Percentiles rank a stretch among this genome's conserved stretches.
Conservation (phyloP, 176 grass and related monocot species). For the Neostapfia colusana region DNA sequence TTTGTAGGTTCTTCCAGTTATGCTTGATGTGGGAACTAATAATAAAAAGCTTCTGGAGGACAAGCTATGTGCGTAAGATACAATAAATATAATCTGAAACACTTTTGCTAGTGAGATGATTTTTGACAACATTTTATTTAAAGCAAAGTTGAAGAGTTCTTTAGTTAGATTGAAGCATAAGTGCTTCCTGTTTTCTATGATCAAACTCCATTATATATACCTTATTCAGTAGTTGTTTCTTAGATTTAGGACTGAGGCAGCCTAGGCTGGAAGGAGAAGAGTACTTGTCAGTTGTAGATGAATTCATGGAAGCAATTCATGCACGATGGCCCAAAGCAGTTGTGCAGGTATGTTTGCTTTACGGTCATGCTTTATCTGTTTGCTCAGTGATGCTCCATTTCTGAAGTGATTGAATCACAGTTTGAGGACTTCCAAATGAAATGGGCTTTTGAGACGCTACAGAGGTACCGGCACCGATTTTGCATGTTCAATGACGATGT, state of each 20-base stretch:
- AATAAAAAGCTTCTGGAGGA: constrained; percentile 90
- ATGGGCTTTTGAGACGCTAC: constrained; percentile 98
- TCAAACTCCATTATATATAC: constrained; percentile 9
- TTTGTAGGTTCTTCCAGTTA: constrained; percentile 85
- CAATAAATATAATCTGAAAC: constrained; percentile 28
- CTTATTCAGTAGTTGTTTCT: constrained; percentile 39
- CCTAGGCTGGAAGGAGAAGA: constrained; percentile 92
- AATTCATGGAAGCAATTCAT: constrained; percentile 94
- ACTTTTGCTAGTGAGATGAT: not conserved
- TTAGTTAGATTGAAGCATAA: constrained; percentile 17
- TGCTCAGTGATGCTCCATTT: constrained; percentile 7
- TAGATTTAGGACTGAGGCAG: constrained; percentile 96
- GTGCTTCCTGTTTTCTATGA: constrained; percentile 19
- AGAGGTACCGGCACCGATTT: constrained; percentile 80
- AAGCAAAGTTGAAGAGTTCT: constrained; percentile 26
- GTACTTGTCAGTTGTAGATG: constrained; percentile 89
- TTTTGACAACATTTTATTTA: not conserved
- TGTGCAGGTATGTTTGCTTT: constrained; percentile 65
- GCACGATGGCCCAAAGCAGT: constrained; percentile 96
- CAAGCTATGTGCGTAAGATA: constrained; percentile 91
- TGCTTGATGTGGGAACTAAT: constrained; percentile 96
- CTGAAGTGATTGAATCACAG: constrained; percentile 49
- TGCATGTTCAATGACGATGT: constrained; percentile 99
- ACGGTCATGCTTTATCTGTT: constrained; percentile 14
- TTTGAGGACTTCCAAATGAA: constrained; percentile 99